Conservation (phyloP, 2,329 filamentous ascomycete species). For the Exophiala bonariae region DNA sequence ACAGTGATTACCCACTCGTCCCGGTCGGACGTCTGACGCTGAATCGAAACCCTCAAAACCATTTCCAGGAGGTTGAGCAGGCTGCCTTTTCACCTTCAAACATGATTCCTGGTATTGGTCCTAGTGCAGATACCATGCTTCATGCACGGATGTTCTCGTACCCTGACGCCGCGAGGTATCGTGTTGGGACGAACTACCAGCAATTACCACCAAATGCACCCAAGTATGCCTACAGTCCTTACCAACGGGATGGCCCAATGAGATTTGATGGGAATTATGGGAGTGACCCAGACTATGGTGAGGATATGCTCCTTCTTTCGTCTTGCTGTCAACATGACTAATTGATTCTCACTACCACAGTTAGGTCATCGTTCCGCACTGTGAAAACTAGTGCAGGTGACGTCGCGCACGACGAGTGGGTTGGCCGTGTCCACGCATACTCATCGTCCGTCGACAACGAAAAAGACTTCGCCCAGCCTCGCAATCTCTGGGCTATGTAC, state of each 20-base stretch:
- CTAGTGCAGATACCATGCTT: constrained; percentile 63
- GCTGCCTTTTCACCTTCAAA: constrained; percentile 65
- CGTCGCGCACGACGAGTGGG: too few species aligned
- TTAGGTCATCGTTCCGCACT: too few species aligned
- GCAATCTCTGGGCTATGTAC: too few species aligned
- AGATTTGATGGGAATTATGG: too few species aligned
- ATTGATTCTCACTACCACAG: too few species aligned
- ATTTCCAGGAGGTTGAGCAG: constrained; percentile 68
- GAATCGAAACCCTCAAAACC: constrained; percentile 58
- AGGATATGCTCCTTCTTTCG: too few species aligned
- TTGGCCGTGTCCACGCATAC: too few species aligned
- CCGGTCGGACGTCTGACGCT: constrained; percentile 53
- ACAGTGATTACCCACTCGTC: constrained; percentile 61
- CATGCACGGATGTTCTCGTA: constrained; percentile 63
- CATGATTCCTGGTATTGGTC: constrained; percentile 63
- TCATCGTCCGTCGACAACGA: too few species aligned
- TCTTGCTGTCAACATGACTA: too few species aligned
- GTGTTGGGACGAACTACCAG: constrained; percentile 43
- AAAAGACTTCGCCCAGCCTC: too few species aligned
- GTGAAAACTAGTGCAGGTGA: too few species aligned
- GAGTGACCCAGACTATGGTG: too few species aligned
- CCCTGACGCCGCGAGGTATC: constrained; percentile 51
- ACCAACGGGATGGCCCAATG: constrained; percentile 43
- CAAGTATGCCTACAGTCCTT: constrained; percentile 51
- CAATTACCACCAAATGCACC: constrained; percentile 38